Evolutionary conservation across 305 asterid genomes (phyloP), one percentile per base, ranked within the genome.

Genomic region (Salvia sclarea): DNA sequence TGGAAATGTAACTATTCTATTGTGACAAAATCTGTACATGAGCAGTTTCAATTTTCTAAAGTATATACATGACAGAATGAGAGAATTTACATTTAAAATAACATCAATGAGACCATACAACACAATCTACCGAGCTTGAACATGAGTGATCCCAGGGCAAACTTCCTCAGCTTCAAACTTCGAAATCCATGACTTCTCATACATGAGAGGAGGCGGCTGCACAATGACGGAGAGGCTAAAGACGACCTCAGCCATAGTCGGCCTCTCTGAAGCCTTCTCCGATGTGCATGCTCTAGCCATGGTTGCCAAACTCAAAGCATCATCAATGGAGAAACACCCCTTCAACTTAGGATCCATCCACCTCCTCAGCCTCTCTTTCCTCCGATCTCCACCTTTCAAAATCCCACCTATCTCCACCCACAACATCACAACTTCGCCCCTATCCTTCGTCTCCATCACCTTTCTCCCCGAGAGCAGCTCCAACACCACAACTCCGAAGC

Each of bases 381-480:
- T 81, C 45, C 60, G 63, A 58, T 80, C 88, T 52, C 77, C 91
- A 12, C 16, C 70, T 6, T 83, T 87, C 77, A 91, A 70, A 53
- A 88, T 71, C 18, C 33, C 86, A 59, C 65, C 73, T 8, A 87
- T 70, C 75, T 91, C 95, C 66, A 78, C 81, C 86, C 84, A 85
- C 31, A 81, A 3, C 83, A 81, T 81, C 64, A 75, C 76, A 5
- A 76, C 76, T 70, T 81, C 90, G 3, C 89, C 91, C 10, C 60
- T 64, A 2, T 71, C 82, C 70, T 69, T 80, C 3, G 84, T 73
- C 74, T 85, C 93, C 85, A 79, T 76, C 10, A 80, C 81, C 66
- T 74, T 85, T 82, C 75, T 87, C 12, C 95, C 95, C 0, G 95
- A 89, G 13, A 91, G 90, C 25, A 88, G 63, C 85, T 91, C 97